Evolutionary conservation across 495 filamentous ascomycete genomes (phyloP), one percentile per base, ranked within the genome.

Genomic region (Sordaria brevicollis): DNA sequence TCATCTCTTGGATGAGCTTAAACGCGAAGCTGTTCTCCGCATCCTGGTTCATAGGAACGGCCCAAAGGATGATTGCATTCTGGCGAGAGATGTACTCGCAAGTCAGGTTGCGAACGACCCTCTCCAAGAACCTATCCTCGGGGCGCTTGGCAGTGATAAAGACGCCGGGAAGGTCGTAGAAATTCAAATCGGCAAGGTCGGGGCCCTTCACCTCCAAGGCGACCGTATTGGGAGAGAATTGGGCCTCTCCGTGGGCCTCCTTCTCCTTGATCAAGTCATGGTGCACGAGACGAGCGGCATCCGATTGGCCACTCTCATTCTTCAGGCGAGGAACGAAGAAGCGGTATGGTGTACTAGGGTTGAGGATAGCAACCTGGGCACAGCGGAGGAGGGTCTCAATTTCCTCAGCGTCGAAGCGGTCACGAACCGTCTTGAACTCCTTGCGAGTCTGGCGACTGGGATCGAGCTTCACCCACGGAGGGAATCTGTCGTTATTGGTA

Each of bases 81-180:
- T 83, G 74, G 4, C 89, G 83, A 0, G 79, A 76, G 4, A 94
- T 87, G 71, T 94, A 94, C 3, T 89, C 80, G 31, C 81, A 83
- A 0, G 91, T 88, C 0, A 96, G 77, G 34, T 90, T 91, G 69
- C 87, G 84, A 0, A 96, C 88, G 0, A 93, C 84, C 0, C 78
- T 74, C 5, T 91, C 88, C 0, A 94, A 80, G 66, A 92, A 90
- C 0, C 79, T 79, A 35, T 91, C 88, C n/a, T 88, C 81, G 3
- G 85, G 81, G 6, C 87, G 80, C 39, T 89, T 86, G 0, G 85
- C 81, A 0, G 88, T 88, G 67, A 87, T 87, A 71, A 96, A 92
- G 4, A 94, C 87, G 0, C 93, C 93, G 0, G 93, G 93, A 0
- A 96, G 79, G 72, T 96, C 93, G 71, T 90, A 93, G 70, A 96